These are phyloP conservation scores for Piloderma croceum DNA, from an alignment of 768 basidiomycete species.

Conservation along the genomic window DNA sequence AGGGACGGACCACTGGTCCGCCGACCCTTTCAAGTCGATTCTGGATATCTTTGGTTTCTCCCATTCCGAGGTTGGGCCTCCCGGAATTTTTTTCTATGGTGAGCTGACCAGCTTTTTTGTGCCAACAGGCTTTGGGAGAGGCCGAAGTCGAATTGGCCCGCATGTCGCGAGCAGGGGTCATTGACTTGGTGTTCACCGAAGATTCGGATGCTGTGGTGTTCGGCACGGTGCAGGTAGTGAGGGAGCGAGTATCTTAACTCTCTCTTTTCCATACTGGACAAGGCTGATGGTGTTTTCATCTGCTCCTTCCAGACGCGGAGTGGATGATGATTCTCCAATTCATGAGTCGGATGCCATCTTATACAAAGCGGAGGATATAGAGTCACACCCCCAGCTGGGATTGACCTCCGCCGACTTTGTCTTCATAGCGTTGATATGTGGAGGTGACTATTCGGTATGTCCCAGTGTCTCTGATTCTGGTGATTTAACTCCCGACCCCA, in stretches of 20 bases:
- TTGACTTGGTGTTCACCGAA: conserved; percentile 46
- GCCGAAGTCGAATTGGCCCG: conserved; percentile 46
- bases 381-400: conserved; percentile 15
- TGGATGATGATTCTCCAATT: too few species aligned
- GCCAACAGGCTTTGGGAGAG: too few species aligned
- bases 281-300: too few species aligned
- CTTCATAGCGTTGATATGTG: conserved; percentile 34
- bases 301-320: too few species aligned
- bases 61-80: conserved; percentile 24
- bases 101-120: too few species aligned
- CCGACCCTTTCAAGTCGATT: conserved; percentile 24
- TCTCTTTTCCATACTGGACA: too few species aligned
- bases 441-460: conserved; percentile 38
- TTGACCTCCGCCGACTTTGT: conserved; percentile 28
- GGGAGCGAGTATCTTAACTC: conserved; percentile 36
- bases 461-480: too few species aligned
- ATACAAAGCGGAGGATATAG: conserved; percentile 21
- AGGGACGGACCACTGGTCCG: conserved; percentile 22
- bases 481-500: too few species aligned
- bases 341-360: too few species aligned
- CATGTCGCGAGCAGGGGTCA: conserved; percentile 34
- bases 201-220: conserved; percentile 48
- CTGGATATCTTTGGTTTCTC: conserved; percentile 41
- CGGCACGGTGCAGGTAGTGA: conserved; percentile 35
- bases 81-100: conserved; percentile 8